Evolutionary conservation across 768 basidiomycete genomes (phyloP).

Genomic region (Paxillus ammoniavirescens): DNA sequence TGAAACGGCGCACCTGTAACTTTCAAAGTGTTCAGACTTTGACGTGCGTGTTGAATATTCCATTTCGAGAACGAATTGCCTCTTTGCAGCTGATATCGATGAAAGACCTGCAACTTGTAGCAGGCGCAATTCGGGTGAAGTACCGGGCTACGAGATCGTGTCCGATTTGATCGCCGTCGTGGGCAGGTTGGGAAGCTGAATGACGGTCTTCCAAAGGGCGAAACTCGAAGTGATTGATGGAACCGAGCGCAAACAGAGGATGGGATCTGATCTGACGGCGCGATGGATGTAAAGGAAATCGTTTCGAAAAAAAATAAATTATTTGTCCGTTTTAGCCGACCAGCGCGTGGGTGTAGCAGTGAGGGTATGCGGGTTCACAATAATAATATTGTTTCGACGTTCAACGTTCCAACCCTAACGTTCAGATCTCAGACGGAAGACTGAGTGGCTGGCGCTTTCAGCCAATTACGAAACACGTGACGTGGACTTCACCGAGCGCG

Average conservation of each 20-base stretch:
- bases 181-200: not conserved
- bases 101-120: not conserved
- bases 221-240: not conserved
- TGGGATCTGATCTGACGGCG: too few relatives aligned
- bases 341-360: too few relatives aligned
- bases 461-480: too few relatives aligned
- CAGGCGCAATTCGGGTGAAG: slow-evolving; percentile 3
- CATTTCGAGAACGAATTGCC: slow-evolving; percentile 6
- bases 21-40: not conserved
- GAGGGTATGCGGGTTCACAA: too few relatives aligned
- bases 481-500: too few relatives aligned
- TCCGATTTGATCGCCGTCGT: slow-evolving; percentile 27
- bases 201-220: not conserved
- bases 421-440: too few relatives aligned
- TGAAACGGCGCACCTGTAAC: not conserved
- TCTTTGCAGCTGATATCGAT: not conserved
- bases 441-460: too few relatives aligned
- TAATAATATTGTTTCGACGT: too few relatives aligned
- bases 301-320: too few relatives aligned
- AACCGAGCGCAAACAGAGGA: not conserved
- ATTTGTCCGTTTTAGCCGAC: too few relatives aligned
- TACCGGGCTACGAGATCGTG: slow-evolving; percentile 17
- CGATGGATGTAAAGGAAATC: too few relatives aligned
- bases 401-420: too few relatives aligned
- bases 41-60: slow-evolving; percentile 1